phyloP scores from a whole-genome alignment of 768 basidiomycete genomes.

The Phanerochaete carnosa region DNA sequence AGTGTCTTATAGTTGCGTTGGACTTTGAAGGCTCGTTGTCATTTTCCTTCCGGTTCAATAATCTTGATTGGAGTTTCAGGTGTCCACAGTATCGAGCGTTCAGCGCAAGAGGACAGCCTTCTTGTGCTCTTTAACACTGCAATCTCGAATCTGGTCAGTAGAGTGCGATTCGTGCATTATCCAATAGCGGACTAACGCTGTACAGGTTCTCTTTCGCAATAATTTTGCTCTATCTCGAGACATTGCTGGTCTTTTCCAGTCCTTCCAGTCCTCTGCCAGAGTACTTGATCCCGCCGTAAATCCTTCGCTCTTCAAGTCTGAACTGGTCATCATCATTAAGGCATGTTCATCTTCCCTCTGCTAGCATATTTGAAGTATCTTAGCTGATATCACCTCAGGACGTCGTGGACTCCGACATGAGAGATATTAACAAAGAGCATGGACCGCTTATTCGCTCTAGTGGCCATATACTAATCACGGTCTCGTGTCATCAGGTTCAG shows the following conservation, averaged over 20 bases:
- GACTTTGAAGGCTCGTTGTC: conserved; percentile 74
- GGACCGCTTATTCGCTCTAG: conserved; percentile 20
- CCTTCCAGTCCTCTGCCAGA: conserved; percentile 56
- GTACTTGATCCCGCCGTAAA: conserved; percentile 58
- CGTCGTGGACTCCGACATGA: conserved; percentile 58
- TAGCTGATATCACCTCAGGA: conserved; percentile 36
- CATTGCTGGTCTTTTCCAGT: conserved; percentile 58
- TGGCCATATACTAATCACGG: no score
- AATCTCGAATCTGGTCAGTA: conserved; percentile 54
- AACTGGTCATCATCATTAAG: conserved; percentile 62
- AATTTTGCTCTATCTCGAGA: conserved; percentile 62
- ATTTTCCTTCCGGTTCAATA: no score
- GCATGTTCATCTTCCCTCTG: conserved; percentile 24
- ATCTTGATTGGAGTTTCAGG: conserved; percentile 37
- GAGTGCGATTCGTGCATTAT: neutral
- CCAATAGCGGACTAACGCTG: neutral
- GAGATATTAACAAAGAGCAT: conserved; percentile 56
- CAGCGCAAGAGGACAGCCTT: conserved; percentile 59
- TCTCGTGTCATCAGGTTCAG: conserved; percentile 55
- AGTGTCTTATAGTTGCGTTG: conserved; percentile 51
- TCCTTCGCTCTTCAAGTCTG: conserved; percentile 56
- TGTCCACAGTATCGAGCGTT: conserved; percentile 62
- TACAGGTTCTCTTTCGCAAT: conserved; percentile 60
- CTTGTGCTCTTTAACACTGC: conserved; percentile 65
- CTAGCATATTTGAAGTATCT: neutral